A percentile compares a stretch with the other conserved stretches of the same genome.
Conservation (phyloP, 495 filamentous ascomycete species). For the Zalerion maritima region DNA sequence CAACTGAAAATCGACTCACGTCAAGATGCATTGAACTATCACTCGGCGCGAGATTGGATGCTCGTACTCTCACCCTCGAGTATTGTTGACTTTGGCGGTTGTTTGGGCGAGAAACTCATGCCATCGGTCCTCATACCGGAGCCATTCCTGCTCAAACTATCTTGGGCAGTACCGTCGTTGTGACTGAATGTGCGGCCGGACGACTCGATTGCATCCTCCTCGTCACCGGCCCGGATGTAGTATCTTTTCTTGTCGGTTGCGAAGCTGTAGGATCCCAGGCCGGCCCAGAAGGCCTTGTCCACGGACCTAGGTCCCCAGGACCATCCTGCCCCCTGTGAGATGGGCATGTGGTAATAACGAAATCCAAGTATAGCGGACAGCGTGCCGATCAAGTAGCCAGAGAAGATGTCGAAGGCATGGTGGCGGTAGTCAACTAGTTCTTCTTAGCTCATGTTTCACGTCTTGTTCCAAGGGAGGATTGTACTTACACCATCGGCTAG, state of each 20-base stretch:
- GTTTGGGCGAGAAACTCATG: too few relatives aligned
- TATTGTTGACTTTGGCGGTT: too few relatives aligned
- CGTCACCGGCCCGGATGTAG: constrained; percentile 19
- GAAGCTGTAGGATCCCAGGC: constrained; percentile 41
- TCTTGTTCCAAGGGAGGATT: too few relatives aligned
- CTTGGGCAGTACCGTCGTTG: too few relatives aligned
- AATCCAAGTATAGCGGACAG: constrained; percentile 34
- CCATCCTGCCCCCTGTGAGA: constrained; percentile 44
- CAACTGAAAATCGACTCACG: too few relatives aligned
- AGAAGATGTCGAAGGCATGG: constrained; percentile 80
- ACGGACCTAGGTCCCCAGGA: constrained; percentile 38
- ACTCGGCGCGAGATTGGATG: too few relatives aligned
- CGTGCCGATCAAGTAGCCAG: constrained; percentile 52
- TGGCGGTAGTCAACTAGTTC: constrained; percentile 83
- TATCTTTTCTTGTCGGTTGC: constrained; percentile 23
- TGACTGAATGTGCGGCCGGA: too few relatives aligned
- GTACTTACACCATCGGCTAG: constrained; percentile 49
- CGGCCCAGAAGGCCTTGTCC: constrained; percentile 44
- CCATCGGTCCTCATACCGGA: too few relatives aligned
- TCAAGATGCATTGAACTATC: too few relatives aligned
- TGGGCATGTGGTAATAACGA: constrained; percentile 48
- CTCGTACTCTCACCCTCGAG: too few relatives aligned
- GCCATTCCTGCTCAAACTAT: too few relatives aligned
- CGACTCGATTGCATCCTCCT: constrained; percentile 15
- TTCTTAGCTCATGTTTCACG: too few relatives aligned